Conservation (phyloP, 805 yeast species). For the Saccharomycopsis sp. region DNA sequence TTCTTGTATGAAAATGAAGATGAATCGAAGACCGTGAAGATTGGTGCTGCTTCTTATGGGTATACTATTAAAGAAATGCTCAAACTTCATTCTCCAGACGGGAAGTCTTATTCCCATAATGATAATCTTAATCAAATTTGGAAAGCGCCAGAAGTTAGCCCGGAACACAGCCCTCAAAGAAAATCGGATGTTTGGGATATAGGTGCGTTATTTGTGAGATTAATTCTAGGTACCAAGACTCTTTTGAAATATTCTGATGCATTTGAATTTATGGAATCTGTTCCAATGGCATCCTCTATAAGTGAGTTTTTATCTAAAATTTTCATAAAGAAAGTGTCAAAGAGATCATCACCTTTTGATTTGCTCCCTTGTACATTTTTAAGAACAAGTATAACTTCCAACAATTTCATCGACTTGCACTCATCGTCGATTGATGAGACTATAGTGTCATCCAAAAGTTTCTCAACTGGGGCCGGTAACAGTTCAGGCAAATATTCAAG, state of each 20-base stretch:
- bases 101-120: conserved; percentile 20
- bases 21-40: conserved; percentile 48
- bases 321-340: conserved; percentile 57
- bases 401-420: conserved; percentile 26
- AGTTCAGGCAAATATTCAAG: conserved; percentile 42
- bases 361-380: conserved; percentile 77
- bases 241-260: conserved; percentile 53
- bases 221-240: conserved; percentile 54
- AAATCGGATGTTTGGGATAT: conserved; percentile 93
- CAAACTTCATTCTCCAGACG: conserved; percentile 30
- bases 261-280: conserved; percentile 47
- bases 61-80: conserved; percentile 39
- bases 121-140: conserved; percentile 33
- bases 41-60: conserved; percentile 56
- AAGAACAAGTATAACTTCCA: conserved; percentile 54
- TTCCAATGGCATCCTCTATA: conserved; percentile 48
- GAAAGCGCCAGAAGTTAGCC: conserved; percentile 72
- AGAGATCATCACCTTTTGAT: conserved; percentile 78
- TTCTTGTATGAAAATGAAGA: conserved; percentile 43
- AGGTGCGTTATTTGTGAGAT: conserved; percentile 69
- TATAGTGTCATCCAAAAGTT: conserved; percentile 22
- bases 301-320: conserved; percentile 60
- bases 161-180: conserved; percentile 47
- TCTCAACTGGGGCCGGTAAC: conserved; percentile 2
- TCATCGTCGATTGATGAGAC: conserved; percentile 20